Evolutionary conservation across 1,284 basidiomycete species (phyloP).

Genomic region (Mycosarcoma maydis): DNA sequence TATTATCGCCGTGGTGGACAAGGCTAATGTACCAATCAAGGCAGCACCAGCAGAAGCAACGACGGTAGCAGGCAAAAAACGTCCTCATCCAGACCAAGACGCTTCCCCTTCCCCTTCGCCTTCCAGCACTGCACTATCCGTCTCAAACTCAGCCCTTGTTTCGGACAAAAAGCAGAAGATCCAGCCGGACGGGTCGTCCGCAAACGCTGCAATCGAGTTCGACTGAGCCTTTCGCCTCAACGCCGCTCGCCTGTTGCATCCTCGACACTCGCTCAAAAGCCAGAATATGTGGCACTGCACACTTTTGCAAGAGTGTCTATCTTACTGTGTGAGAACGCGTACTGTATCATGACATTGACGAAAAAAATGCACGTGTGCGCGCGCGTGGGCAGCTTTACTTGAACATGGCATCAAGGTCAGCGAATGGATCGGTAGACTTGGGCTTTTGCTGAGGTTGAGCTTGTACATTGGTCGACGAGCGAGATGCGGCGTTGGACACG

Average conservation of each 20-base stretch:
- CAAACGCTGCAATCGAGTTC: conserved; percentile 18
- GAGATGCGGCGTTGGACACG: neutral
- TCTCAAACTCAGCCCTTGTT: neutral
- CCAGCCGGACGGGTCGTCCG: conserved; percentile 3
- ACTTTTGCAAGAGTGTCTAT: no score
- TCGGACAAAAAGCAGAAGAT: conserved; percentile 25
- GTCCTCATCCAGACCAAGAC: conserved; percentile 18
- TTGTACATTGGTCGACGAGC: conserved; percentile 9
- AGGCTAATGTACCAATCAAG: neutral
- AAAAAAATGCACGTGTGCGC: no score
- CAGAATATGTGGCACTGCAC: no score
- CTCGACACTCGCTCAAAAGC: no score
- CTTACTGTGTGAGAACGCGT: no score
- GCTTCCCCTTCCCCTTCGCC: no score
- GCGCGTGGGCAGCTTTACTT: no score
- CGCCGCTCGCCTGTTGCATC: no score
- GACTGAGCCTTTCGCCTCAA: conserved; percentile 8
- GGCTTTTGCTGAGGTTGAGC: conserved; percentile 16
- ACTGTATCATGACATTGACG: no score
- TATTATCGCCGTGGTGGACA: neutral
- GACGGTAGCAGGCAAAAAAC: conserved; percentile 20
- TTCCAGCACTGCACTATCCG: no score
- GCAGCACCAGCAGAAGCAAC: neutral
- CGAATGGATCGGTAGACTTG: conserved; percentile 56
- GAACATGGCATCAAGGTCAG: conserved; percentile 59